Evolutionary conservation across 2,329 filamentous ascomycete species (phyloP).

Genomic region (Xylariaceae sp.): DNA sequence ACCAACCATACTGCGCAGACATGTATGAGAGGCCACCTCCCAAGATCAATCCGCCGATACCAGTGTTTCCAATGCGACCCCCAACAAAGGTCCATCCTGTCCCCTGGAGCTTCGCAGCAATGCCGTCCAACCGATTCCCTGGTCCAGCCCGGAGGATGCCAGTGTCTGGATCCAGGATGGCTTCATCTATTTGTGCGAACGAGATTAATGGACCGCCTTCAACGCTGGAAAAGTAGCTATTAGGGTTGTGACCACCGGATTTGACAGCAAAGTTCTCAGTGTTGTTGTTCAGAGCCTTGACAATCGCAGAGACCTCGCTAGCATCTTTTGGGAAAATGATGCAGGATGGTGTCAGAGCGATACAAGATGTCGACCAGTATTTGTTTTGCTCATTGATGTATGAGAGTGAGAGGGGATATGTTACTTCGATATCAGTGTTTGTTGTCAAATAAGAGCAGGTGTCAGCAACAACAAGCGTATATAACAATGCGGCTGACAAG

Average conservation of each 20-base stretch:
- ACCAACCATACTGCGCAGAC: conserved; percentile 46
- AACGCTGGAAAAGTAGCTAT: conserved; percentile 48
- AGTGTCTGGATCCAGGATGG: conserved; percentile 33
- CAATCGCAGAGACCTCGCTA: conserved; percentile 46
- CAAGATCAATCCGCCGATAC: conserved; percentile 45
- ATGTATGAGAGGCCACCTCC: conserved; percentile 52
- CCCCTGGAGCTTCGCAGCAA: conserved; percentile 36
- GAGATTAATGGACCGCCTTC: conserved; percentile 46
- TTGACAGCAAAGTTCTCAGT: conserved; percentile 49
- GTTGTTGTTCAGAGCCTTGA: conserved; percentile 43
- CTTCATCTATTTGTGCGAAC: conserved; percentile 37
- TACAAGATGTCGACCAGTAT: conserved; percentile 43
- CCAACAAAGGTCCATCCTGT: conserved; percentile 36
- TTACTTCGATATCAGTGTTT: no score
- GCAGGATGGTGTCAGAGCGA: conserved; percentile 23
- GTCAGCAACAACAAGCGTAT: no score
- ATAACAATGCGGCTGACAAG: no score
- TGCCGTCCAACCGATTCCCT: conserved; percentile 38
- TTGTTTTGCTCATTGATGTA: conserved; percentile 36
- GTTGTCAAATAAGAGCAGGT: no score
- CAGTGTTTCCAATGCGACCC: conserved; percentile 39
- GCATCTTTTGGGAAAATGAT: conserved; percentile 45
- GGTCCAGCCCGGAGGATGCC: conserved; percentile 39
- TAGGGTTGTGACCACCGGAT: conserved; percentile 55
- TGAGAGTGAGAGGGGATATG: no score